Base-by-base conservation (phyloP, 1,139 yeast species). In the Kurtzmaniella quercitrusa region DNA sequence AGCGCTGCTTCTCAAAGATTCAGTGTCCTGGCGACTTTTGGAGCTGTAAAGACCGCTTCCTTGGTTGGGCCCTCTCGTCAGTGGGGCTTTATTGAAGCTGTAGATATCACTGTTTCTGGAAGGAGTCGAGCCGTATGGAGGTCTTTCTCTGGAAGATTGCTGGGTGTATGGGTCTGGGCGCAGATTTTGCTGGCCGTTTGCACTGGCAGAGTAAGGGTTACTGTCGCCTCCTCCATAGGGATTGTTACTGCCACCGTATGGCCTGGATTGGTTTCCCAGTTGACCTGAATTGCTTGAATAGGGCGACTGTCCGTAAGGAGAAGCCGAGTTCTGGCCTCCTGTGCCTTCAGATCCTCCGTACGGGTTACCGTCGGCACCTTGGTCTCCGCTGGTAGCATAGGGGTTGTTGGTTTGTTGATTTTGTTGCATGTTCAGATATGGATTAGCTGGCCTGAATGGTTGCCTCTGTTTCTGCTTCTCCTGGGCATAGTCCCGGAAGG, bases 401-500 rank as follows among this genome's bases (percentile, higher is more conserved):
- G 71, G 70, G 45, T 65, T 65, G 34, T 46, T 44, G 18, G 51
- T 49, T 37, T 49, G 44, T 3, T 42, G 50, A 34, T 48, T 52
- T 19, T 54, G 50, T 19, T 59, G 54, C 16, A 70, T 60, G 50
- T 65, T 68, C 34, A 75, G 73, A 49, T 73, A 72, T 0, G 77
- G 77, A 45, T 72, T 71, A 7, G 47, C 81, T 51, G 70, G 81
- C 41, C 62, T 79, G 62, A 56, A 70, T 55, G 68, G 79, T 49
- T 77, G 65, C 58, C 70, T 57, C 50, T 60, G 50, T 45, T 56
- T 47, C 55, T 68, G 65, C 41, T 70, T 55, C 41, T 79, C 80
- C 50, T 73, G 75, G 12, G 88, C 85, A 61, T 76, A 81, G 45
- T 71, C 70, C 38, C 73, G 73, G 57, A 83, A 85, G 2, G 89